phyloP scores from a whole-genome alignment of 2,329 filamentous ascomycete genomes.

The Nannizzia gypsea region DNA sequence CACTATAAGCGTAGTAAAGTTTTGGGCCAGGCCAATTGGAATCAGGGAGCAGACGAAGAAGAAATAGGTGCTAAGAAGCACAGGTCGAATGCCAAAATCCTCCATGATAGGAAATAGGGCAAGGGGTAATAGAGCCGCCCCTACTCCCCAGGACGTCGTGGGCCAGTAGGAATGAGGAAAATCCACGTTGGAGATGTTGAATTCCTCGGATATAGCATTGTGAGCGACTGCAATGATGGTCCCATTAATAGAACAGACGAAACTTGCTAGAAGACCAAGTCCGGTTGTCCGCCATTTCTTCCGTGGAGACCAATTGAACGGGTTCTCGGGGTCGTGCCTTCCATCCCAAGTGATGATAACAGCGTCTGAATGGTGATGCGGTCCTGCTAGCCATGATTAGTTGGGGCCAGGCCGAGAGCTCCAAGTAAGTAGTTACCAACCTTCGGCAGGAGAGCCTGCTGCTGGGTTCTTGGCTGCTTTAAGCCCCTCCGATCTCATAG shows the following conservation, averaged over 20 bases:
- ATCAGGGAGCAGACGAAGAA: constrained; percentile 66
- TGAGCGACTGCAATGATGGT: not conserved
- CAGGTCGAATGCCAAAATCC: not conserved
- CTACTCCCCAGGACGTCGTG: not conserved
- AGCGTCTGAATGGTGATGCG: not conserved
- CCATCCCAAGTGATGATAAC: constrained; percentile 19
- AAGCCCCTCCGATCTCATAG: not conserved
- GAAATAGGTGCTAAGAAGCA: not conserved
- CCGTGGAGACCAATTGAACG: constrained; percentile 17
- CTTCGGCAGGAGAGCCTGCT: not conserved
- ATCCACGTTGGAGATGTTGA: not conserved
- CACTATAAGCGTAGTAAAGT: constrained; percentile 69
- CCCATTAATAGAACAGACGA: not conserved
- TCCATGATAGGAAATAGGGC: not conserved
- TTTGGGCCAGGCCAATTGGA: constrained; percentile 67
- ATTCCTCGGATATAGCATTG: not conserved
- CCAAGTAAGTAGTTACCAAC: not conserved
- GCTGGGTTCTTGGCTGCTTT: not conserved
- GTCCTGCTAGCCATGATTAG: not conserved
- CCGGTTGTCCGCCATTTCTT: constrained; percentile 19
- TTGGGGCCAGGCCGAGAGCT: not conserved
- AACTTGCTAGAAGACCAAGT: not conserved
- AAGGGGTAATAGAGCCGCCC: not conserved
- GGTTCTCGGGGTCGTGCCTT: constrained; percentile 18
- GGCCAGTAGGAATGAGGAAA: not conserved